Conservation (phyloP, 129 eudicot genomes). For the Centaurea solstitialis region DNA sequence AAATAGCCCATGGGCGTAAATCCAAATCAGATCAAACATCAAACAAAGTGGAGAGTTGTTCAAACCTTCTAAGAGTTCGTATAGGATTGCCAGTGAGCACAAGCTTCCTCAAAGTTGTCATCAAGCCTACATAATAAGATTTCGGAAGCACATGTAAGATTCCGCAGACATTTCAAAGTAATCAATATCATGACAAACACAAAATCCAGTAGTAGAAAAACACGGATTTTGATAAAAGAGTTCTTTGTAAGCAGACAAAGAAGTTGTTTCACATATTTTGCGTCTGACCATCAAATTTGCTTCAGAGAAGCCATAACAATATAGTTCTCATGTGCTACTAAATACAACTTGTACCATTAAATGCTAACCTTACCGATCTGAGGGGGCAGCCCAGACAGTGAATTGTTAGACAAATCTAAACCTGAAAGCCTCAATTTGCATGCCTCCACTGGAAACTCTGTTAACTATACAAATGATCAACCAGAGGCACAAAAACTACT, state of each 20-base stretch:
- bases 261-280: neutral
- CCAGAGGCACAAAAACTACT: neutral
- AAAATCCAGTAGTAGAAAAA: neutral
- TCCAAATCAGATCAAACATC: neutral
- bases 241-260: too few species aligned
- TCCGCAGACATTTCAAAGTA: neutral
- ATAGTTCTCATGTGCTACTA: neutral
- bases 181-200: neutral
- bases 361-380: slow-evolving; percentile 81
- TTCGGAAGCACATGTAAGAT: slow-evolving; percentile 3
- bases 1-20: slow-evolving; percentile 6
- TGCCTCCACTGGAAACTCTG: slow-evolving; percentile 90
- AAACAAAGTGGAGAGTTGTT: neutral
- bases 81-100: slow-evolving; percentile 88
- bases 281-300: neutral
- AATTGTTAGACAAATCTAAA: slow-evolving; percentile 89
- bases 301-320: neutral
- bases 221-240: neutral
- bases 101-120: slow-evolving; percentile 92
- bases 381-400: slow-evolving; percentile 88
- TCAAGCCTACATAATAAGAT: slow-evolving; percentile 52
- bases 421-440: slow-evolving; percentile 80
- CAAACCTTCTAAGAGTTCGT: slow-evolving; percentile 91
- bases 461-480: slow-evolving; percentile 53
- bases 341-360: slow-evolving; percentile 5